Percentiles rank a stretch among this genome's conserved stretches.
Evolutionary conservation across 1,284 basidiomycete genomes (phyloP).

Genomic region (Singerocomus inundabilis): DNA sequence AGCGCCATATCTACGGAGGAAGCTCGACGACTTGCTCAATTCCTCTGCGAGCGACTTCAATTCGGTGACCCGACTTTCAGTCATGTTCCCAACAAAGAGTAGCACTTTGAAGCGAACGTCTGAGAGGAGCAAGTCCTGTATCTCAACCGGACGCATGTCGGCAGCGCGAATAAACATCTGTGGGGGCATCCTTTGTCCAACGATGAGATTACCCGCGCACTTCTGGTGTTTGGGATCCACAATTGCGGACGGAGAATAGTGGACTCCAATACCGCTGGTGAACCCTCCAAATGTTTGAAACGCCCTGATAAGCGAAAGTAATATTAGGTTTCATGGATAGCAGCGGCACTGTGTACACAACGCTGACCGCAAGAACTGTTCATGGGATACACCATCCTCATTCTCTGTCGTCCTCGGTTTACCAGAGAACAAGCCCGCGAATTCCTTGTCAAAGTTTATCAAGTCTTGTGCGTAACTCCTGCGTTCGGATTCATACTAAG

Average conservation of each 20-base stretch:
- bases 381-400: slow-evolving; percentile 63
- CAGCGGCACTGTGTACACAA: not conserved
- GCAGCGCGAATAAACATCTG: slow-evolving; percentile 62
- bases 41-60: slow-evolving; percentile 46
- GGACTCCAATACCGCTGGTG: slow-evolving; percentile 64
- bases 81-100: slow-evolving; percentile 61
- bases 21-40: slow-evolving; percentile 37
- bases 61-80: slow-evolving; percentile 39
- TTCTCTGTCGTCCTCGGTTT: slow-evolving; percentile 62
- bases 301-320: slow-evolving; percentile 35
- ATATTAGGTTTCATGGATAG: not conserved
- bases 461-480: slow-evolving; percentile 76
- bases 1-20: slow-evolving; percentile 39
- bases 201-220: slow-evolving; percentile 41
- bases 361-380: slow-evolving; percentile 58
- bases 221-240: slow-evolving; percentile 45
- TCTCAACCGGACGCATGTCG: slow-evolving; percentile 58
- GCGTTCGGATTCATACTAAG: slow-evolving; percentile 70
- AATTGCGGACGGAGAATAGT: slow-evolving; percentile 55
- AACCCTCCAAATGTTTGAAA: slow-evolving; percentile 61
- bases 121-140: slow-evolving; percentile 68
- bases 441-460: slow-evolving; percentile 78
- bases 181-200: slow-evolving; percentile 62
- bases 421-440: slow-evolving; percentile 72
- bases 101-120: slow-evolving; percentile 75